Evolutionary conservation across 768 basidiomycete species (phyloP), one percentile per base, ranked within the genome.

Genomic region (Mycena latifolia): DNA sequence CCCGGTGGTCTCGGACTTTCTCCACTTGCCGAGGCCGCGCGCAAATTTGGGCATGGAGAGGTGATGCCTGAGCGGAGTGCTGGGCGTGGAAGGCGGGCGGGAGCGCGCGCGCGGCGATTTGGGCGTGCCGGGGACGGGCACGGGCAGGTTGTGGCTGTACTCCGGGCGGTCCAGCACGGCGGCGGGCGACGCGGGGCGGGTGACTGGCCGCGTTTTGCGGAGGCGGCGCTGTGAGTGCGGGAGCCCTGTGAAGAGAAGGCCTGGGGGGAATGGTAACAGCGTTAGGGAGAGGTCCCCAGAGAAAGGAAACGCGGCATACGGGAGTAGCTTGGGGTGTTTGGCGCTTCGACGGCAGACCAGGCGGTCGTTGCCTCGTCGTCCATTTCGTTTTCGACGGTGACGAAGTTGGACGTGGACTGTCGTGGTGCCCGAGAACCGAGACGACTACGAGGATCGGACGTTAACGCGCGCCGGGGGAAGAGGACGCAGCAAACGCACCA

Each of bases 301-400:
- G 33, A 39, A 3, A 27, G 31, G 17, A 27, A 25, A n/a, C 9
- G 37, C 10, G 22, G 14, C 51, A 25, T 43, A 65, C 63, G 50
- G 7, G 59, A 62, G 55, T 62, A 66, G 39, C 69, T 46, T 0
- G 69, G 69, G 5, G 69, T 69, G 22, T 69, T 63, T 7, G 69
- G 69, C 11, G 69, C 64, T 45, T 69, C 69, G 47, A 69, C 61
- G 28, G 55, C 51, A 7, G 69, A 62, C 69, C 69, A 69, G 31
- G 52, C 27, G 4, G 61, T 10, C 31, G 69, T 55, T 1, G 50
- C 12, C 2, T 24, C 53, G 46, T 69, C 68, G 24, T 65, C 55
- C 55, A 65, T 61, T 2, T 65, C 59, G 54, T 65, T 62, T 60
- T 63, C 56, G 48, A 69, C 64, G 24, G 10, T 52, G 31, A 66